These are phyloP conservation scores for Wallemia mellicola DNA, from an alignment of 1,284 basidiomycete genomes.

Conservation along the genomic window DNA sequence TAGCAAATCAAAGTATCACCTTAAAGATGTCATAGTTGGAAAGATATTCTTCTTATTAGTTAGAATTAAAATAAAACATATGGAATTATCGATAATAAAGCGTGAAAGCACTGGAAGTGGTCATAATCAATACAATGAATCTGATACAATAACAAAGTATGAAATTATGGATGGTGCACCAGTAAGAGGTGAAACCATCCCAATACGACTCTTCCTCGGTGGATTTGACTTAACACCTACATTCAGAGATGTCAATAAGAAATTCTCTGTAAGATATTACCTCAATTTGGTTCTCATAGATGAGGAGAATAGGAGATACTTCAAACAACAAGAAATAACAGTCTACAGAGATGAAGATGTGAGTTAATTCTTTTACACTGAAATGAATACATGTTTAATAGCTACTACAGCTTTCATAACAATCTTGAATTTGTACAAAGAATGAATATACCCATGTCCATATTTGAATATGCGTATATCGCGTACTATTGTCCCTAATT, in stretches of 20 bases:
- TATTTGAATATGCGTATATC: not conserved
- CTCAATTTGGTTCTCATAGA: slow-evolving; percentile 89
- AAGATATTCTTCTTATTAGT: slow-evolving; percentile 98
- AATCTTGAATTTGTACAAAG: not conserved
- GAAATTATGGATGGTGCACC: slow-evolving; percentile 97
- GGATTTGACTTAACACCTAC: slow-evolving; percentile 96
- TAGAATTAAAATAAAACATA: slow-evolving; percentile 98
- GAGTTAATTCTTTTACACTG: not conserved
- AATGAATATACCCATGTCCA: not conserved
- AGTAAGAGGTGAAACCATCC: slow-evolving; percentile 86
- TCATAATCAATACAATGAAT: slow-evolving; percentile 96
- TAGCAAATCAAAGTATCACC: slow-evolving; percentile 97
- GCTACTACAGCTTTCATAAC: not conserved
- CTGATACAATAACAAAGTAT: slow-evolving; percentile 96
- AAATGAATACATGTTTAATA: not conserved
- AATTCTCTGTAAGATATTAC: slow-evolving; percentile 88
- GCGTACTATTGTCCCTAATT: no score
- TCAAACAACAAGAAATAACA: slow-evolving; percentile 36
- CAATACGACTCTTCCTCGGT: slow-evolving; percentile 85
- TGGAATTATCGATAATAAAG: slow-evolving; percentile 94
- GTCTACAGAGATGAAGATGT: not conserved
- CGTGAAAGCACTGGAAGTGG: slow-evolving; percentile 84
- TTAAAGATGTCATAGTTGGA: slow-evolving; percentile 97
- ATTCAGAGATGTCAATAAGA: slow-evolving; percentile 97
- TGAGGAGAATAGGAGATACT: slow-evolving; percentile 84